These are phyloP conservation scores for Lotmaria passim DNA, from an alignment of 208 protist genomes.

Conservation along the genomic window DNA sequence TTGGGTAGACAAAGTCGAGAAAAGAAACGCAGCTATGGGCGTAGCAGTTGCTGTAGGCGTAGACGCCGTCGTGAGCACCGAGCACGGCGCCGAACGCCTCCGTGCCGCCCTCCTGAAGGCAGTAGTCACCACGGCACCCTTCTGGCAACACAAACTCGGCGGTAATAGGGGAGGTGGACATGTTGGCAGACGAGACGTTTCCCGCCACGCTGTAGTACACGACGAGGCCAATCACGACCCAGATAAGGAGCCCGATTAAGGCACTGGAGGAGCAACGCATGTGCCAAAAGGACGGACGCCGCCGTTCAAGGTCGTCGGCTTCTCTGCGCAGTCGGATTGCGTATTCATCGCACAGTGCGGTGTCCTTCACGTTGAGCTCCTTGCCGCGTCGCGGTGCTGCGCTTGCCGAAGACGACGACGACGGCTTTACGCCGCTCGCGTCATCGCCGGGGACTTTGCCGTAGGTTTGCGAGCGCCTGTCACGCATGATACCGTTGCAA, in stretches of 20 bases:
- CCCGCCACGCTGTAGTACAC: constrained; percentile 9
- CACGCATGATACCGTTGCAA: constrained; percentile 8
- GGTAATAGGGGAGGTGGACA: neutral
- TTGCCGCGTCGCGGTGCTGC: neutral
- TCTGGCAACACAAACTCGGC: constrained; percentile 8
- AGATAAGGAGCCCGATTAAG: constrained; percentile 27
- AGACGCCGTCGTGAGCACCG: constrained; percentile 50
- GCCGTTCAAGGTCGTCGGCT: constrained; percentile 4
- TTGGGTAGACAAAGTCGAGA: constrained; percentile 24
- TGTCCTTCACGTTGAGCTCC: constrained; percentile 4
- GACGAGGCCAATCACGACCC: constrained; percentile 20
- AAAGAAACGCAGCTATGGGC: constrained; percentile 39
- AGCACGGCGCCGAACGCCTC: constrained; percentile 62
- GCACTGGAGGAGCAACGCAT: constrained; percentile 23
- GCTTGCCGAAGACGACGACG: neutral
- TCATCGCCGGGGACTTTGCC: too few species aligned
- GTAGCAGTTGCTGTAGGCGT: constrained; percentile 80
- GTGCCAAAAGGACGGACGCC: constrained; percentile 1
- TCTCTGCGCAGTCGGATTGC: constrained; percentile 9
- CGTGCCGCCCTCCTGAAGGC: constrained; percentile 23
- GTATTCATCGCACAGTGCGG: constrained; percentile 18
- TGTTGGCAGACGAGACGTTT: neutral
- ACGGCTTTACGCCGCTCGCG: neutral
- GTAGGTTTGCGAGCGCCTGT: neutral
- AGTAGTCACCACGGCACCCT: constrained; percentile 21